Evolutionary conservation across 495 filamentous ascomycete species (phyloP).

Genomic region (Oidiodendron maius): DNA sequence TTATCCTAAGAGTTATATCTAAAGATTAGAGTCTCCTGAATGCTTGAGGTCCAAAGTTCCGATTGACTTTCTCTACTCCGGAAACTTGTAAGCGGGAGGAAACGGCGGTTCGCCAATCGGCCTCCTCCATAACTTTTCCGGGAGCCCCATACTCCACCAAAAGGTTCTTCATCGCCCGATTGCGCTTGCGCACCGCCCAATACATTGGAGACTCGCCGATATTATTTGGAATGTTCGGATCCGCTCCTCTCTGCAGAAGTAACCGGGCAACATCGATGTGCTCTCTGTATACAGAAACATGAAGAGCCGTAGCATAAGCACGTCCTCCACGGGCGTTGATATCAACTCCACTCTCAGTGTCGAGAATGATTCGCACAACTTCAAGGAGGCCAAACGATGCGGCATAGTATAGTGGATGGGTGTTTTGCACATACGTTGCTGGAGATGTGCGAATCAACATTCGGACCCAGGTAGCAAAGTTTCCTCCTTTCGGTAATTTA

Average conservation of each 20-base stretch:
- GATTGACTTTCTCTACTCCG: too few relatives aligned
- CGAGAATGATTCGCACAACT: conserved; percentile 8
- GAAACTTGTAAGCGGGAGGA: too few relatives aligned
- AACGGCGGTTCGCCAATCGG: too few relatives aligned
- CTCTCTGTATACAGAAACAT: conserved; percentile 21
- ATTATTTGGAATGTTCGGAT: conserved; percentile 35
- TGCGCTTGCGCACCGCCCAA: conserved; percentile 5
- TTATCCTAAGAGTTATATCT: too few relatives aligned
- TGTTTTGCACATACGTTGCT: conserved; percentile 2
- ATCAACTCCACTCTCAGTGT: conserved; percentile 9
- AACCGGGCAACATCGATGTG: conserved; percentile 39
- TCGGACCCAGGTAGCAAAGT: conserved; percentile 13
- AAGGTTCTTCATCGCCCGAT: neutral
- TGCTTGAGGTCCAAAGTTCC: too few relatives aligned
- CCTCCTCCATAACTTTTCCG: too few relatives aligned
- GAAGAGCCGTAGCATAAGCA: conserved; percentile 10
- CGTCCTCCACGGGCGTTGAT: conserved; percentile 10
- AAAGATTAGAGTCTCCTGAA: too few relatives aligned
- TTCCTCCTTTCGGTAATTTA: conserved; percentile 9
- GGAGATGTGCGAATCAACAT: conserved; percentile 4
- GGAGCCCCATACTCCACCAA: conserved; percentile 1
- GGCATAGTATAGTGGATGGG: conserved; percentile 15
- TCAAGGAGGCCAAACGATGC: conserved; percentile 13
- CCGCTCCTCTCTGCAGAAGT: conserved; percentile 44
- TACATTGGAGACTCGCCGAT: conserved; percentile 9